Base-by-base conservation (phyloP, 768 basidiomycete genomes). In the Pulveroboletus sp. region DNA sequence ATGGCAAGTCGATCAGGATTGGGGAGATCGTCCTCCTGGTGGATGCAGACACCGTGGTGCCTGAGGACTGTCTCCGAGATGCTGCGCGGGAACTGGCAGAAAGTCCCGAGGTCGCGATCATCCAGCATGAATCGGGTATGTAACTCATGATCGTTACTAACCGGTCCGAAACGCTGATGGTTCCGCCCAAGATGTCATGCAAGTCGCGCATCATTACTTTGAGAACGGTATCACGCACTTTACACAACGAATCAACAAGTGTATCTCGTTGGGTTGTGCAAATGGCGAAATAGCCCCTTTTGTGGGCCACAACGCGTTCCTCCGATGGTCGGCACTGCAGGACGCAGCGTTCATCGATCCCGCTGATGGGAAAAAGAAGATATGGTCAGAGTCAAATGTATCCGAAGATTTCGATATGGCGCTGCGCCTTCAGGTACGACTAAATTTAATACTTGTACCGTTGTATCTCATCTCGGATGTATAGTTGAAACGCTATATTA, bases 211-310 rank as follows among this genome's bases (percentile, higher is more conserved):
- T 63, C 86, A 92, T 65, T 93, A 88, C 68, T 93, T 94, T 60
- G 92, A 95, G 64, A 92, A 93, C 55, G 89, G 88, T 11, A 89
- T 94, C 56, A 81, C 93, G 6, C 83, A 88, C 62, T 94, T 95
- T 68, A 94, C 93, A 6, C 81, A 84, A 10, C 79, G 90, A 14
- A 91, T 94, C 70, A 92, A 94, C 69, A 82, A 82, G 64, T 81
- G 78, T 59, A 91, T 91, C 44, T 89, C 87, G 0, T 76, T 90
- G 71, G 81, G 81, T 7, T 83, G 81, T 59, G 80, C 88, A 0
- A 91, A 90, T 57, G 88, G 89, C 13, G 87, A 90, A 61, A 77
- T 89, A 0, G 65, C 65, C 3, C 89, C 89, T 4, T 91, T 91
- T 56, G 89, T 91, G 29, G 89, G 89, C 2, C 89, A 92, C 63